These are phyloP conservation scores for Apium graveolens DNA, from an alignment of 129 eudicot species.

Conservation along the genomic window DNA sequence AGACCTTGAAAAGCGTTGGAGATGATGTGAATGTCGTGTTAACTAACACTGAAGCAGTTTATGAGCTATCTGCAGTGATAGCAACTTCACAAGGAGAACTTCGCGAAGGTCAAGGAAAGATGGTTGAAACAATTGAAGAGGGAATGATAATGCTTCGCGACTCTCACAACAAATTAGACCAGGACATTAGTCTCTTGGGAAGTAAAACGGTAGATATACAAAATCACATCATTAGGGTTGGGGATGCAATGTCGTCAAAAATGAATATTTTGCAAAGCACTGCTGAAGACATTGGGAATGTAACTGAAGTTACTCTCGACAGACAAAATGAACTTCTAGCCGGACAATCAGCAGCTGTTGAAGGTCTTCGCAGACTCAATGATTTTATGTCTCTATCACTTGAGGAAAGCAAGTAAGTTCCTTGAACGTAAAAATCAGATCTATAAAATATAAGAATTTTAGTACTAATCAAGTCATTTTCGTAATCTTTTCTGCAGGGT, in stretches of 20 bases:
- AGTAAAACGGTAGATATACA: neutral
- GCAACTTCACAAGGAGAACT: conserved; percentile 8
- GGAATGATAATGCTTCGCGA: neutral
- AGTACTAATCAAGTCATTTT: neutral
- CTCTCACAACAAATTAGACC: neutral
- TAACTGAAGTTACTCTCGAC: neutral
- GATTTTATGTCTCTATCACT: neutral
- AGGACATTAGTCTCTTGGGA: neutral
- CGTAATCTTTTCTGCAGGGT: neutral
- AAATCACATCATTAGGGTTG: neutral
- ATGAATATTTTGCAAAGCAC: neutral
- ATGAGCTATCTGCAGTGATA: neutral
- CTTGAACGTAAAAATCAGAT: neutral
- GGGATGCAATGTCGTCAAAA: neutral
- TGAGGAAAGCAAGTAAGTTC: neutral
- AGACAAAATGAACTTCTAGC: conserved; percentile 3
- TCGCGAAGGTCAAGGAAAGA: neutral
- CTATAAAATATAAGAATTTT: neutral
- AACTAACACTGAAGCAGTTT: neutral
- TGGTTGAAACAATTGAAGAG: conserved; percentile 1
- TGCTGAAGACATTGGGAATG: neutral
- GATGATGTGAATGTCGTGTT: neutral
- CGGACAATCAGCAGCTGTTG: conserved; percentile 3
- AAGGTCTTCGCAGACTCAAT: neutral
- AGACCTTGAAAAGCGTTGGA: conserved; percentile 1